Evolutionary conservation across 129 eudicot species (phyloP), one percentile per base, ranked within the genome.

Genomic region (Escallonia rubra): DNA sequence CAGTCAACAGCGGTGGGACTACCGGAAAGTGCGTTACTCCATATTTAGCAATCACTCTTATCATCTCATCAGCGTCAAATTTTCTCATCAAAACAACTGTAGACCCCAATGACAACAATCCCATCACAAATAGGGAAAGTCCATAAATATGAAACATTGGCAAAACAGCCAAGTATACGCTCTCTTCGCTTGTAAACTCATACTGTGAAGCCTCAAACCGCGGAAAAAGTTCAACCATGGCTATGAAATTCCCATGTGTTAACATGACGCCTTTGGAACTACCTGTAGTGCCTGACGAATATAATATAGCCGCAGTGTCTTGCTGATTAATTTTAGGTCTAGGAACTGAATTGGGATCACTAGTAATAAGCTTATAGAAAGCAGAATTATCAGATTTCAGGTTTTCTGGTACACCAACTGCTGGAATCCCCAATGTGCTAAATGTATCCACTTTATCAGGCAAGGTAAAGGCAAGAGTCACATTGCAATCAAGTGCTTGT

Each of bases 121-220:
- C 99, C 83, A 89, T 9, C 4, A 74, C 83, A 54, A 84, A 89
- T 11, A 84, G 85, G 2, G 90, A 61, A 43, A 94, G 87, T 7
- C 99, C 99, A 66, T 86, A 94, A 1, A 89, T 75, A 72, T 94
- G 99, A 67, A 94, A 94, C 99, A 94, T 89, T 1, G 99, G 99
- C 47, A 84, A 54, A 74, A 79, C 83, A 61, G 83, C 93, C 74
- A 94, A 74, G 71, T 78, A 84, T 8, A 89, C 97, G 67, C 74
- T 89, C 3, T 82, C 82, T 0, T 59, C 38, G 54, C 70, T 60
- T 65, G 69, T 51, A 14, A 72, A 64, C 40, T 79, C 76, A 70
- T 93, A 86, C 4, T 73, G 80, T 0, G 88, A 84, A 52, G 95
- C 95, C 47, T 89, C 96, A 38, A 93, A 89, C 49, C 96, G 79